These are phyloP conservation scores for Detonula confervacea DNA, from an alignment of 352 stramenopile genomes.

Conservation along the genomic window DNA sequence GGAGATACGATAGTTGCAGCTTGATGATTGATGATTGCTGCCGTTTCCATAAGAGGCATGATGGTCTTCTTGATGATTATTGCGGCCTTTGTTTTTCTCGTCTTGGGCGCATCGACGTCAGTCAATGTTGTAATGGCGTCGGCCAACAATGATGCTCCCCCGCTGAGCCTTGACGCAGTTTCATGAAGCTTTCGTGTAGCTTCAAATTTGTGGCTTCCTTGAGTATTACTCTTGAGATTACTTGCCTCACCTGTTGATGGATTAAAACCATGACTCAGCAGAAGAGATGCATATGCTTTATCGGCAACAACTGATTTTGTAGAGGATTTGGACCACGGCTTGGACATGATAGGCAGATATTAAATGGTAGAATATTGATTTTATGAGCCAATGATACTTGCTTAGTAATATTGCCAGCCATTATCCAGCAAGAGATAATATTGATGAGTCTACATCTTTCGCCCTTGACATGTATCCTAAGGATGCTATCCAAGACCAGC, in stretches of 20 bases:
- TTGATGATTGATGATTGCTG: not conserved
- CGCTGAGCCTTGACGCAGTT: conserved; percentile 1
- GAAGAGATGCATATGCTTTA: not conserved
- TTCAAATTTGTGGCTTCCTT: conserved; percentile 1
- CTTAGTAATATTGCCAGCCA: not conserved
- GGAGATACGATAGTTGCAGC: conserved; percentile 10
- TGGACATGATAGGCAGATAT: not conserved
- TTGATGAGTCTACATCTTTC: not conserved
- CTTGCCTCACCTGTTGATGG: conserved; percentile 5
- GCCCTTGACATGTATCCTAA: too few species aligned
- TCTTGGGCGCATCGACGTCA: conserved; percentile 2
- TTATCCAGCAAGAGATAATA: not conserved
- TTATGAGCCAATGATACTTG: not conserved
- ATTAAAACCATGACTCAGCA: not conserved
- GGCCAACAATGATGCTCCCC: conserved; percentile 1
- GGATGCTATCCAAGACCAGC: too few species aligned
- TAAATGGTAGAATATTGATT: not conserved
- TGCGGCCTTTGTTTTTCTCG: not conserved
- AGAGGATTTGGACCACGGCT: not conserved
- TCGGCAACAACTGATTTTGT: not conserved
- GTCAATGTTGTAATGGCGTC: conserved; percentile 9
- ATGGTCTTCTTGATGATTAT: conserved; percentile 1
- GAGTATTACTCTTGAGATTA: conserved; percentile 7
- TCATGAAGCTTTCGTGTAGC: not conserved
- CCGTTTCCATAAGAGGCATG: conserved; percentile 16